Evolutionary conservation across 805 yeast species (phyloP), one percentile per base, ranked within the genome.

Genomic region (Candida anglica): DNA sequence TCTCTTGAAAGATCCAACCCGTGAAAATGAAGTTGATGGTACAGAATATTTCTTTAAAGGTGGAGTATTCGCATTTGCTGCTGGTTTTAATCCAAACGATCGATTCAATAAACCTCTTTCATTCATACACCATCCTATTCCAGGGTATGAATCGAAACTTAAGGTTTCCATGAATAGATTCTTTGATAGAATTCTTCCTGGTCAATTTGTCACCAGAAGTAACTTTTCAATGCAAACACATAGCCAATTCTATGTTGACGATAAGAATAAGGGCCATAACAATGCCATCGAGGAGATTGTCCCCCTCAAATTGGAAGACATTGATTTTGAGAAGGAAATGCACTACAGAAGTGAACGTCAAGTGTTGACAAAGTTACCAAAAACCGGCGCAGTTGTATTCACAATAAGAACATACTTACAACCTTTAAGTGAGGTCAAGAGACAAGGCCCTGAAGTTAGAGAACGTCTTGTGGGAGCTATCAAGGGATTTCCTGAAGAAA

Each of bases 381-480:
- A 58, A 28, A 36, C 64, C 5, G 58, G 55, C 2, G 73, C 71
- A 2, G 49, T 61, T 6, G 51, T 66, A 2, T 66, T 66, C 44
- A 66, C 71, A 3, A 63, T 66, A 29, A 41, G 68, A 30, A 66
- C 73, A 0, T 65, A 63, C 33, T 51, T 66, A 32, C 46, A 52
- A 17, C 73, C 71, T 6, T 42, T 66, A 44, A 40, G 53, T 23
- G 43, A 59, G 15, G 38, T 66, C 21, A 58, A 56, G 31, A 40
- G 42, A 2, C 62, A 65, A 27, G 58, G 59, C 2, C 37, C 33
- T 17, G 70, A 65, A 31, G 60, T 65, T 1, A 62, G 69, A 5
- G 72, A 69, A n/a, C 71, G 78, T 14, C 56, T 85, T 15, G 61
- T 68, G 29, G 80, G 76, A 6, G 86, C 88, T 2, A 73, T 86